Evolutionary conservation across 2,329 filamentous ascomycete species (phyloP).

Genomic region (Fusarium praegraminearum): DNA sequence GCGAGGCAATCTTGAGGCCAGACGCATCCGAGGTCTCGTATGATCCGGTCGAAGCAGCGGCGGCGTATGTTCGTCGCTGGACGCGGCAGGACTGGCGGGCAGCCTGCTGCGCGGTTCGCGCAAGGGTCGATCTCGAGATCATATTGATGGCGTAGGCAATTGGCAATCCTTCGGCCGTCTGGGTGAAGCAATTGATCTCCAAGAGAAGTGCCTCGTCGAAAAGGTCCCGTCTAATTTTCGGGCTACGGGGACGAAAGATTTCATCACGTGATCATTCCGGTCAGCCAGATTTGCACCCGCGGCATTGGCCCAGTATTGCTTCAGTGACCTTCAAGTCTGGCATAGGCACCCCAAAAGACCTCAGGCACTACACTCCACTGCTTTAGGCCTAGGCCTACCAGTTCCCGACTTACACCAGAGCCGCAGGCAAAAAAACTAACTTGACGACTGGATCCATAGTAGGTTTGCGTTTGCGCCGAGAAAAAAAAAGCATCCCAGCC

Average conservation of each 20-base stretch:
- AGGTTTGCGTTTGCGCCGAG: slow-evolving; percentile 38
- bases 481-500: slow-evolving; percentile 41
- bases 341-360: slow-evolving; percentile 29
- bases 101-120: slow-evolving; percentile 69
- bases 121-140: slow-evolving; percentile 72
- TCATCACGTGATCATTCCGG: slow-evolving; percentile 54
- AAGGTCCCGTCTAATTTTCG: slow-evolving; percentile 61
- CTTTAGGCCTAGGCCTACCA: slow-evolving; percentile 20
- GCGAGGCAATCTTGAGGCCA: slow-evolving; percentile 92
- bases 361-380: slow-evolving; percentile 40
- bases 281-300: slow-evolving; percentile 48
- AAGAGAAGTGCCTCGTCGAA: slow-evolving; percentile 59
- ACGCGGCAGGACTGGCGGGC: slow-evolving; percentile 69
- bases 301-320: slow-evolving; percentile 43
- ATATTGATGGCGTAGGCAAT: slow-evolving; percentile 70
- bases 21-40: slow-evolving; percentile 89
- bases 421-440: slow-evolving; percentile 46
- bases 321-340: slow-evolving; percentile 36
- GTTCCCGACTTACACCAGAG: slow-evolving; percentile 46
- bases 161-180: slow-evolving; percentile 61
- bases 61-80: slow-evolving; percentile 67
- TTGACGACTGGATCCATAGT: slow-evolving; percentile 23
- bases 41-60: slow-evolving; percentile 76
- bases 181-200: slow-evolving; percentile 54
- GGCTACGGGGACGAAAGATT: slow-evolving; percentile 46